A percentile compares a stretch with the other conserved stretches of the same genome.
Evolutionary conservation across 2,329 filamentous ascomycete genomes (phyloP).

Genomic region (Cordyceps pruinosa): DNA sequence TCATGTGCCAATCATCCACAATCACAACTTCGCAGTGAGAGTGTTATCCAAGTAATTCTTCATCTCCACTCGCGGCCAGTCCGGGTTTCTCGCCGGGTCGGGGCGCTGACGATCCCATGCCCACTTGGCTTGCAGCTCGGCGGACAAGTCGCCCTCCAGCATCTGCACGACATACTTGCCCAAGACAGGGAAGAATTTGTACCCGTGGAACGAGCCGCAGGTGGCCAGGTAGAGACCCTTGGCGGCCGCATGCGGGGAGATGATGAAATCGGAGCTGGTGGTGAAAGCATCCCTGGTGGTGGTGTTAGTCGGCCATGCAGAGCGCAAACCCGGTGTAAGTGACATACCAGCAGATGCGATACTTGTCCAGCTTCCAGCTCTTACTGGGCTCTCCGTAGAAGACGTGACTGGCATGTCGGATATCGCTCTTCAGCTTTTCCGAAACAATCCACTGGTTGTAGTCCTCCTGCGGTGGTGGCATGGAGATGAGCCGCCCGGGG

Average conservation of each 20-base stretch:
- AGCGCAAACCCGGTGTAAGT: not conserved
- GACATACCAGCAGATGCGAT: slow-evolving; percentile 60
- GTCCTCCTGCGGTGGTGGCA: slow-evolving; percentile 47
- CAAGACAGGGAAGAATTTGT: slow-evolving; percentile 60
- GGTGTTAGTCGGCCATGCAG: not conserved
- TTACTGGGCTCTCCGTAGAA: slow-evolving; percentile 53
- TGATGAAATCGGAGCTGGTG: slow-evolving; percentile 53
- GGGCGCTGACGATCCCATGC: slow-evolving; percentile 55
- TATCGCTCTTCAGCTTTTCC: slow-evolving; percentile 48
- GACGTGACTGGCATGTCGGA: slow-evolving; percentile 46
- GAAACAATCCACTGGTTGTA: slow-evolving; percentile 59
- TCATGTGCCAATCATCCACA: not conserved
- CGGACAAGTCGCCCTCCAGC: slow-evolving; percentile 39
- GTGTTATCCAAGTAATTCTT: slow-evolving; percentile 38
- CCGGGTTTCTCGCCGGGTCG: slow-evolving; percentile 42
- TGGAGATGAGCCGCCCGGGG: slow-evolving; percentile 48
- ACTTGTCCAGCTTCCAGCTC: slow-evolving; percentile 52
- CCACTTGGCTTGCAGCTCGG: slow-evolving; percentile 41
- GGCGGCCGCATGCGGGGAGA: slow-evolving; percentile 47
- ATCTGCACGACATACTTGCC: slow-evolving; percentile 56
- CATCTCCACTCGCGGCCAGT: slow-evolving; percentile 53
- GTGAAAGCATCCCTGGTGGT: slow-evolving; percentile 56
- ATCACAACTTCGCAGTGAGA: slow-evolving; percentile 22
- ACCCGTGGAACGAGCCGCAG: slow-evolving; percentile 60
- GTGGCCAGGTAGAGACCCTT: slow-evolving; percentile 54